Evolutionary conservation across 1,139 yeast genomes (phyloP), one percentile per base, ranked within the genome.

Genomic region (Wickerhamomyces sp.): DNA sequence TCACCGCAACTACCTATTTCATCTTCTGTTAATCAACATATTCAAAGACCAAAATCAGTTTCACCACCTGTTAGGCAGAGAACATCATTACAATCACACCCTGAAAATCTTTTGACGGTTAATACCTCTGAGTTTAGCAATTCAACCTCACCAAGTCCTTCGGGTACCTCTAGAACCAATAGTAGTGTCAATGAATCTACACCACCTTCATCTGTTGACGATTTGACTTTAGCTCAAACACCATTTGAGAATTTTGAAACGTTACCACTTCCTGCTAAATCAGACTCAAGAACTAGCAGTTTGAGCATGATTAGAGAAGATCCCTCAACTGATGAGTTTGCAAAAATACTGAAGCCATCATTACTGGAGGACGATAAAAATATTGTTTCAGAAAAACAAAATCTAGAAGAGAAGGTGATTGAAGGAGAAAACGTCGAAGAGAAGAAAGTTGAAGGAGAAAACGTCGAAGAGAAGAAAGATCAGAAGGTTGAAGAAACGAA

Each of bases 181-280:
- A 55, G 56, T 6, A 48, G 57, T 41, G 44, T 47, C 10, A 47
- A 50, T 41, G 62, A 58, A 23, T 54, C 54, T 27, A 56, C 62
- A 7, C 62, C 62, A 6, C 54, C 62, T n/a, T 57, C 61, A 1
- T 57, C 61, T 7, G 51, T 57, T 27, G 62, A 58, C 40, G 62
- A 58, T 38, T 43, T 58, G 6, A 49, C 54, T 4, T 11, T 29
- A n/a, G 10, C 10, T 10, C 34, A 37, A 14, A 15, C 14, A 11
- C 13, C 34, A 9, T 10, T 7, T 43, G n/a, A 42, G 35, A 18
- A 13, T 33, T 8, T 33, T 5, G 36, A 39, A 36, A 27, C 30
- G 34, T 23, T 36, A 7, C 35, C 37, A 7, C 37, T 39, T 32
- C 2, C 36, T 15, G 10, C 31, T 11, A 34, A 11, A 10, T 7